Evolutionary conservation across 805 yeast genomes (phyloP), one percentile per base, ranked within the genome.

Genomic region (Yarrowia sp.): DNA sequence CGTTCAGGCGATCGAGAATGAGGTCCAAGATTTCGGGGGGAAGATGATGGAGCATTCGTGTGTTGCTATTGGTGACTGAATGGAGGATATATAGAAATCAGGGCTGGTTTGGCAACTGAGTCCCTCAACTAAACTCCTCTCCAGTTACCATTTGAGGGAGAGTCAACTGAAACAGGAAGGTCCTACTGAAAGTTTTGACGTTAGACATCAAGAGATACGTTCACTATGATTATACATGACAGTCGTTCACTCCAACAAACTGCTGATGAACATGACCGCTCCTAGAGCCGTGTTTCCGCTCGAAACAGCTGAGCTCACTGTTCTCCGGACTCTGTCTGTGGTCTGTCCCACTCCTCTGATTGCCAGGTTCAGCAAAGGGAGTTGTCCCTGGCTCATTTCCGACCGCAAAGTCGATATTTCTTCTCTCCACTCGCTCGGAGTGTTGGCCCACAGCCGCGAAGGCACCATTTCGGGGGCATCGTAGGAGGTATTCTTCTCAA

Each of bases 341-440:
- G 58, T 51, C 42, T 51, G 42, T 7, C 58, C 58, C 3, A 51
- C 32, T 6, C 58, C 58, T 10, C 22, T n/a, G 7, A 35, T 16
- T 4, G 13, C 58, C 32, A 24, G 14, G 6, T 51, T 35, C 1
- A 51, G 4, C 13, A 33, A 14, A 13, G 58, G 58, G 12, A 51
- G 4, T 18, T 51, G 42, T 1, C 58, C 58, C 25, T 29, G 42
- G 13, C 58, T 51, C 10, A 51, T 51, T 2, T 51, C 58, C 8
- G 32, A 22, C 27, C 58, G 9, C 22, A 51, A 16, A 10, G 42
- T 35, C 22, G 58, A 51, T 33, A 51, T 10, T 13, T 51, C 58
- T 18, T 51, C 42, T 33, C 58, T 4, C 58, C 58, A 51, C 24
- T 33, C 42, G 16, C 58, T 51, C 1, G 58, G 58, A n/a, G 58